Evolutionary conservation across 805 yeast species (phyloP).

Genomic region (Tetrapisispora taiwanensis): DNA sequence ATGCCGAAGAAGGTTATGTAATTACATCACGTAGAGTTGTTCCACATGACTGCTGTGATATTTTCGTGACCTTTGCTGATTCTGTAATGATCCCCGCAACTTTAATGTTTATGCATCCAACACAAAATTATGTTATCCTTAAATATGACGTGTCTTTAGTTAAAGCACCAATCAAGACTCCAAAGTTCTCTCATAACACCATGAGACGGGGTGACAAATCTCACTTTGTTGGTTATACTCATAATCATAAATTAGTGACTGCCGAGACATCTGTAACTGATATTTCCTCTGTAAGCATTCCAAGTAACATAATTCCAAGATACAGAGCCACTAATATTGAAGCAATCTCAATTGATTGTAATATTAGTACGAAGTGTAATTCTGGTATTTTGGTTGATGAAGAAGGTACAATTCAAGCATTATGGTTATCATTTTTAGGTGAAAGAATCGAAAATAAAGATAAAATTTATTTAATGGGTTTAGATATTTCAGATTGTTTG

Average conservation of each 20-base stretch:
- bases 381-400: slow-evolving; percentile 70
- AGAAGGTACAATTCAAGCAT: slow-evolving; percentile 71
- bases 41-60: slow-evolving; percentile 70
- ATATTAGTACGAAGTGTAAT: slow-evolving; percentile 59
- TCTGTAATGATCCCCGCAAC: slow-evolving; percentile 70
- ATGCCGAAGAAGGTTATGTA: slow-evolving; percentile 70
- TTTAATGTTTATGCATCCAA: slow-evolving; percentile 78
- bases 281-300: slow-evolving; percentile 62
- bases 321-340: slow-evolving; percentile 81
- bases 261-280: slow-evolving; percentile 72
- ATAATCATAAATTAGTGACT: slow-evolving; percentile 55
- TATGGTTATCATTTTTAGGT: slow-evolving; percentile 80
- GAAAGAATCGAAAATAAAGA: slow-evolving; percentile 57
- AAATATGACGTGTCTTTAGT: slow-evolving; percentile 73
- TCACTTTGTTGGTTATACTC: slow-evolving; percentile 73
- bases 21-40: slow-evolving; percentile 67
- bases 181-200: slow-evolving; percentile 46
- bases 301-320: slow-evolving; percentile 61
- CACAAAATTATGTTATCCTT: slow-evolving; percentile 73
- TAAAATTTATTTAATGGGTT: slow-evolving; percentile 58
- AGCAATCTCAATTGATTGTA: slow-evolving; percentile 64
- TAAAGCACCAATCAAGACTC: slow-evolving; percentile 59
- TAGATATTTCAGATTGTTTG: slow-evolving; percentile 59
- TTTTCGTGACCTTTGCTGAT: slow-evolving; percentile 73
- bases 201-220: slow-evolving; percentile 67